Conservation (phyloP, 208 protist species). For the Wallacemonas sp. region DNA sequence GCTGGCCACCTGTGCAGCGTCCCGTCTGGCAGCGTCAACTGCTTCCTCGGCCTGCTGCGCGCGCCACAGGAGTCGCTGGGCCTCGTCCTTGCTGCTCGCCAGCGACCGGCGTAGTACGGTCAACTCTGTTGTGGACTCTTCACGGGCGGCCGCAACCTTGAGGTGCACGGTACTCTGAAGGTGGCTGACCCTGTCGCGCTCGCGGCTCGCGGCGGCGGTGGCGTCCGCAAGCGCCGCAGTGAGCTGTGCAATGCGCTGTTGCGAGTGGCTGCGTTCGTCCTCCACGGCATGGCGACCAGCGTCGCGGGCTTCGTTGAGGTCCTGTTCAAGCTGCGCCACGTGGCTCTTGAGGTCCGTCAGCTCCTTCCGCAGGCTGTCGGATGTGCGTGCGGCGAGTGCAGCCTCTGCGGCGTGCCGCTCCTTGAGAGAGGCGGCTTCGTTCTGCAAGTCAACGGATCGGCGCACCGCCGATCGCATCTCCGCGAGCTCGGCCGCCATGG, state of each 20-base stretch:
- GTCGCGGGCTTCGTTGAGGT: slow-evolving; percentile 34
- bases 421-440: slow-evolving; percentile 63
- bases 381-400: slow-evolving; percentile 33
- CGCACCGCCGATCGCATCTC: slow-evolving; percentile 70
- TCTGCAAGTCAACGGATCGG: slow-evolving; percentile 64
- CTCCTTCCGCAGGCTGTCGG: slow-evolving; percentile 31
- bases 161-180: slow-evolving; percentile 40
- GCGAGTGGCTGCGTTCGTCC: slow-evolving; percentile 22
- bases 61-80: slow-evolving; percentile 30
- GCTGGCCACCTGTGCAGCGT: slow-evolving; percentile 12
- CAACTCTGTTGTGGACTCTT: slow-evolving; percentile 41
- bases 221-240: slow-evolving; percentile 20
- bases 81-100: slow-evolving; percentile 34
- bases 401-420: slow-evolving; percentile 62
- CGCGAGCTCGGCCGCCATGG: slow-evolving; percentile 48
- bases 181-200: slow-evolving; percentile 23
- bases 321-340: slow-evolving; percentile 22
- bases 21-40: slow-evolving; percentile 16
- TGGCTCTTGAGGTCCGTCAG: slow-evolving; percentile 20
- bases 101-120: slow-evolving; percentile 46
- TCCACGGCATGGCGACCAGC: slow-evolving; percentile 20
- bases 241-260: slow-evolving; percentile 35
- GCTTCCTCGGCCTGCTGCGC: slow-evolving; percentile 34
- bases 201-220: slow-evolving; percentile 17
- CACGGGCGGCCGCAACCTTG: slow-evolving; percentile 33